Conservation (phyloP, 2,329 filamentous ascomycete genomes). For the Cercospora citrullina region DNA sequence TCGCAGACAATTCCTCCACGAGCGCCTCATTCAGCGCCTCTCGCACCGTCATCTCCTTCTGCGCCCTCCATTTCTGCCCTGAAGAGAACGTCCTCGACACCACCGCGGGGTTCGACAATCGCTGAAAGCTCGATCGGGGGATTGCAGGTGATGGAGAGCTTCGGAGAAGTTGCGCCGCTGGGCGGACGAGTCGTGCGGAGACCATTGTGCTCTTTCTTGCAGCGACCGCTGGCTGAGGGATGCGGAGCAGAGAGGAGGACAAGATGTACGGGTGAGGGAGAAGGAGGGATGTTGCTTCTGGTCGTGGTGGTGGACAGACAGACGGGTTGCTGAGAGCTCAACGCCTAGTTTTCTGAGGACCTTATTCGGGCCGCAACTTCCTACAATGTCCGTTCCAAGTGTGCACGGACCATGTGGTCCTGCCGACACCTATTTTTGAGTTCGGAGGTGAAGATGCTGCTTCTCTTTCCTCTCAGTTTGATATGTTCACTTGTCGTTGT, state of each 20-base stretch:
- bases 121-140: slow-evolving; percentile 55
- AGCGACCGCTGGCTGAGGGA: background rate
- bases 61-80: slow-evolving; percentile 47
- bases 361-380: background rate
- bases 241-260: background rate
- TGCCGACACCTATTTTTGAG: slow-evolving; percentile 3
- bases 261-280: background rate
- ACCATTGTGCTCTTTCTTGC: slow-evolving; percentile 50
- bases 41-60: slow-evolving; percentile 92
- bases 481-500: background rate
- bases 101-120: slow-evolving; percentile 50
- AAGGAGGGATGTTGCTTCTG: background rate
- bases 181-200: slow-evolving; percentile 62
- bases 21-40: slow-evolving; percentile 97
- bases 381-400: slow-evolving; percentile 5
- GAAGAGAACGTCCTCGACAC: slow-evolving; percentile 58
- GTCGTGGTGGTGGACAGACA: background rate
- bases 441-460: background rate
- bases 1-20: slow-evolving; percentile 91
- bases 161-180: slow-evolving; percentile 62
- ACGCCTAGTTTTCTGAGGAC: slow-evolving; percentile 1
- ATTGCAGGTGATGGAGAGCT: slow-evolving; percentile 53
- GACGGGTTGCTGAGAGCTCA: slow-evolving; percentile 6
- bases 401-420: background rate
- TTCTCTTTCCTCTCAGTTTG: background rate